Base-by-base conservation (phyloP, 2,329 filamentous ascomycete species). In the Metarhizium album region DNA sequence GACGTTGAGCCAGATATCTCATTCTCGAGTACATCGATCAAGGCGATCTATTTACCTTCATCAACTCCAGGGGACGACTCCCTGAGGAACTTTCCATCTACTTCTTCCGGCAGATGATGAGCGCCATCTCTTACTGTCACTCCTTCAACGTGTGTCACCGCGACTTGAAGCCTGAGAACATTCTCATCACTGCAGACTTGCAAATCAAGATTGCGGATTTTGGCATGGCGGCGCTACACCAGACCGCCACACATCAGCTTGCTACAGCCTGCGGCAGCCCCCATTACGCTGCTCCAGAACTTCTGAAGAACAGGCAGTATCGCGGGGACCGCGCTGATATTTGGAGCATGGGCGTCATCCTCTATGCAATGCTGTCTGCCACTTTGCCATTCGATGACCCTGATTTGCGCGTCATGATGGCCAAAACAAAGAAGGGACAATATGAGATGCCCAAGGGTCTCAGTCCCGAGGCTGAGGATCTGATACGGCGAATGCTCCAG, bases 91-190 rank as follows among this genome's bases (percentile, higher is more conserved):
- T 91, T 57, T 84, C 87, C 4, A 78, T 96, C 48, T 86, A 79
- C 62, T 84, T 95, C 58, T 96, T 96, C 62, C 84, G 90, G 37
- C 93, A 98, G 68, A 90, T 98, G 57, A 86, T 98, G 63, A 88
- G 87, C 50, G 93, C 89, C 1, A 77, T 98, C 47, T 83, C 90
- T 3, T 96, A 96, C 69, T 95, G 90, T 59, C 93, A 98, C 68
- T 83, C 86, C 2, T 88, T 95, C 70, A 90, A 91, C 59, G 95
- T 98, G 55, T 95, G 90, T 64, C 93, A 98, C 64, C 86, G 93
- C 23, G 93, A 98, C 60, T 74, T 98, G 49, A 98, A 98, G 68
- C 93, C 90, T 0, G 93, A 98, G 69, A 98, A 98, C 60, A 96
- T 98, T 45, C 75, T 98, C 18, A 76, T 98, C 47, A 90, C 90